Conservation (phyloP, 495 filamentous ascomycete genomes). For the Evansstolkia leycettana region DNA sequence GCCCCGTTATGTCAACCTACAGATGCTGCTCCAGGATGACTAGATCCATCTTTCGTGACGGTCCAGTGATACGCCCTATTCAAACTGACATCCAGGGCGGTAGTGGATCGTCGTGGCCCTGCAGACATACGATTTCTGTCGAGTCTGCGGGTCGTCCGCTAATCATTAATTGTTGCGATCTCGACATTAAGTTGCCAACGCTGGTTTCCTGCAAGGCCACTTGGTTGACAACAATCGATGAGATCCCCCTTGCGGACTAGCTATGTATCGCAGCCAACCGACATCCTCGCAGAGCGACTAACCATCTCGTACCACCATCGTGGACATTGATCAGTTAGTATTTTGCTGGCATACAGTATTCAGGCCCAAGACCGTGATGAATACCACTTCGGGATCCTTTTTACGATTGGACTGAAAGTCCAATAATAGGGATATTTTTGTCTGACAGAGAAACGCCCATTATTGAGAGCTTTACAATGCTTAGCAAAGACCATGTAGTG, state of each 20-base stretch:
- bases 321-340: background rate
- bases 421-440: too few species aligned
- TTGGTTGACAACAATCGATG: background rate
- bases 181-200: background rate
- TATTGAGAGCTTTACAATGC: too few species aligned
- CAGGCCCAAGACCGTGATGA: too few species aligned
- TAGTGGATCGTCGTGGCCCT: background rate
- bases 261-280: too few species aligned
- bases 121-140: background rate
- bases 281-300: too few species aligned
- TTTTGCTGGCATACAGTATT: too few species aligned
- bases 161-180: constrained; percentile 1
- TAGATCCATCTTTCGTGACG: too few species aligned
- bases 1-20: background rate
- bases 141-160: background rate
- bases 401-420: background rate
- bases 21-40: constrained; percentile 1
- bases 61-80: too few species aligned
- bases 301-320: background rate
- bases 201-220: constrained; percentile 1
- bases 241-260: background rate
- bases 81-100: too few species aligned
- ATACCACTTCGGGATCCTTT: too few species aligned
- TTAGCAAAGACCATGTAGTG: too few species aligned
- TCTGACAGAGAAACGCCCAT: too few species aligned